Evolutionary conservation across 495 filamentous ascomycete species (phyloP), one percentile per base, ranked within the genome.

Genomic region (Xylaria grammica): DNA sequence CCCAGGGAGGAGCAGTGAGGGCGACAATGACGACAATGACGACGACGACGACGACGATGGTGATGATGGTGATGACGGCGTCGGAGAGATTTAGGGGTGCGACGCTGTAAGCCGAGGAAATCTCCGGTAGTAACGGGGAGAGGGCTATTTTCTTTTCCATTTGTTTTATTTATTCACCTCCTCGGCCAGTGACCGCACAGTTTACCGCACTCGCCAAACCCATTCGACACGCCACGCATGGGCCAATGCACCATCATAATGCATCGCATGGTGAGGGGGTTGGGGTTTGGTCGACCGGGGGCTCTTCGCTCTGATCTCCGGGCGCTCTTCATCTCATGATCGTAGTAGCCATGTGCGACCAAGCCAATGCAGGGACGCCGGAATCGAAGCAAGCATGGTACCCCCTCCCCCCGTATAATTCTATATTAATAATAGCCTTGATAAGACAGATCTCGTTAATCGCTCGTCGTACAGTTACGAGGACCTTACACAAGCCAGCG

Each of bases 201-300:
- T 22, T 11, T 54, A 11, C 36, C 19, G 19, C 52, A 3, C 22
- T 27, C 61, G 32, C 30, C 20, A 55, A 40, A 36, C 10, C 38
- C 17, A 13, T 27, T 38, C 36, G 50, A 36, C 50, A 29, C 38
- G 32, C 42, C 61, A 49, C 42, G 52, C 29, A 34, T 24, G 17
- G n/a, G 24, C 27, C 42, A 22, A 48, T 55, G 51, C 60, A 55
- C 51, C 61, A 56, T 63, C 61, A 57, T 56, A 63, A 63, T 57
- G 52, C 61, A 63, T 63, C 40, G 61, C 52, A 63, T 56, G 20
- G 27, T 49, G 61, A 63, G 61, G 61, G n/a, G 61, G 51, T 50
- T 34, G 48, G 49, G 60, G 38, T 17, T 45, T n/a, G 60, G 45
- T 26, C 54, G 60, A 27, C 11, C 58, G 30, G 42, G 56, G 56